Conservation (phyloP, 1,284 basidiomycete species). For the Apiotrichum sp. region DNA sequence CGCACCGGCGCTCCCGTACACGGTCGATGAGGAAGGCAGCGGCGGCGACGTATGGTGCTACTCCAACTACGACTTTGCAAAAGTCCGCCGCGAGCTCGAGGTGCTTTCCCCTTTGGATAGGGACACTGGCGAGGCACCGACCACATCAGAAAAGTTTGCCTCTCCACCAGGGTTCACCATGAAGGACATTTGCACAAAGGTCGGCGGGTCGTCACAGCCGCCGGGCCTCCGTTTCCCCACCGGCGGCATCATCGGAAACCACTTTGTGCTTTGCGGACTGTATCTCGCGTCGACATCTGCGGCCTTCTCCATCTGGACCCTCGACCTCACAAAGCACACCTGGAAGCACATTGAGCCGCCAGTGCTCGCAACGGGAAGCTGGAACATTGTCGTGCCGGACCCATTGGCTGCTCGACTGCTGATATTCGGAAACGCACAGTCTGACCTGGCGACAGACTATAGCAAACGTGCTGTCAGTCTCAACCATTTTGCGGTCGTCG, state of each 20-base stretch:
- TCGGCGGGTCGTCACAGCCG: conserved; percentile 60
- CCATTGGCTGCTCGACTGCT: conserved; percentile 69
- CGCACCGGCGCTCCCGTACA: conserved; percentile 18
- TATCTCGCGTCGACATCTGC: conserved; percentile 75
- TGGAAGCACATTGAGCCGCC: conserved; percentile 82
- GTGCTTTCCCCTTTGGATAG: conserved; percentile 66
- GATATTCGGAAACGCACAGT: conserved; percentile 79
- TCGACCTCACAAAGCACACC: conserved; percentile 69
- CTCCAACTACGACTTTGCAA: conserved; percentile 65
- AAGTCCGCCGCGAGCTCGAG: conserved; percentile 87
- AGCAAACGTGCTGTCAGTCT: conserved; percentile 82
- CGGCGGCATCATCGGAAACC: conserved; percentile 76
- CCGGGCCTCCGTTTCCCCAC: conserved; percentile 90
- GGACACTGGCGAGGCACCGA: conserved; percentile 50
- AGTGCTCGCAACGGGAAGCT: conserved; percentile 68
- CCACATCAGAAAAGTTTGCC: conserved; percentile 55
- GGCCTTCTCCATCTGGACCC: conserved; percentile 77
- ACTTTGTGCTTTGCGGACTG: conserved; percentile 81
- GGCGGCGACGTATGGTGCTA: conserved; percentile 46
- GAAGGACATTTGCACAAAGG: conserved; percentile 53
- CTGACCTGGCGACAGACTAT: conserved; percentile 84
- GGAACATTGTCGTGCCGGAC: conserved; percentile 83
- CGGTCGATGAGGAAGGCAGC: conserved; percentile 34
- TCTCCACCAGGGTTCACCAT: conserved; percentile 56
- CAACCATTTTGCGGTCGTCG: conserved; percentile 83